phyloP scores from a whole-genome alignment of 164 flowering plant genomes.

The Chimonanthus praecox region DNA sequence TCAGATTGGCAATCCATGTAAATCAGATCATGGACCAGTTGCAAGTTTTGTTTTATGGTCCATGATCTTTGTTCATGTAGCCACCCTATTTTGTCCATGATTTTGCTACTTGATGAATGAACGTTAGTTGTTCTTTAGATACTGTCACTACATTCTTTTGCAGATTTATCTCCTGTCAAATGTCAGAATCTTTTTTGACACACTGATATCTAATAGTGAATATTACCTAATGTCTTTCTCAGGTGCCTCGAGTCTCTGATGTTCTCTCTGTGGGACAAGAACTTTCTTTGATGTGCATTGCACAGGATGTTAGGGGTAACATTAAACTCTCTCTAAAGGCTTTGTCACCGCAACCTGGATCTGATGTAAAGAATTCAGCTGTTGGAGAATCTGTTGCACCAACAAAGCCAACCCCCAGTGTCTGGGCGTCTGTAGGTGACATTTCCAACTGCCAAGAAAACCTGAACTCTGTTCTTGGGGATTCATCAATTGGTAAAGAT shows the following conservation, averaged over 20 bases:
- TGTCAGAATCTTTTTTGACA: not conserved
- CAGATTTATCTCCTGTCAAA: too few species aligned
- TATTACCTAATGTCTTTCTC: slow-evolving; percentile 3
- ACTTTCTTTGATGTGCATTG: slow-evolving; percentile 79
- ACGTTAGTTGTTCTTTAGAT: too few species aligned
- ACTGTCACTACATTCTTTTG: too few species aligned
- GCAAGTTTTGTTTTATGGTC: too few species aligned
- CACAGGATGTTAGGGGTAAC: slow-evolving; percentile 89
- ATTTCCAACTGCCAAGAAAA: slow-evolving; percentile 24
- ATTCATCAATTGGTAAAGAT: slow-evolving; percentile 15
- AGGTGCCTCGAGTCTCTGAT: slow-evolving; percentile 82
- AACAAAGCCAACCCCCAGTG: slow-evolving; percentile 18
- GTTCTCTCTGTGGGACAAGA: slow-evolving; percentile 78
- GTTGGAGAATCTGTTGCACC: slow-evolving; percentile 19
- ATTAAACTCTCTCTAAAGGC: slow-evolving; percentile 85
- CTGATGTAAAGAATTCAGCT: slow-evolving; percentile 10
- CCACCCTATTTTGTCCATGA: too few species aligned
- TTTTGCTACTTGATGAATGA: too few species aligned
- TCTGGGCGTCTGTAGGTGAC: slow-evolving; percentile 31
- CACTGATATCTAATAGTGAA: not conserved
- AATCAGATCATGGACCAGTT: too few species aligned
- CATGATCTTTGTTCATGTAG: too few species aligned
- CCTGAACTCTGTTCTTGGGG: slow-evolving; percentile 15
- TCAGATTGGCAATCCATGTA: too few species aligned
- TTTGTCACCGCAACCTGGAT: slow-evolving; percentile 31